Conservation (phyloP, 2,329 filamentous ascomycete species). For the Hypoxylon sp. region DNA sequence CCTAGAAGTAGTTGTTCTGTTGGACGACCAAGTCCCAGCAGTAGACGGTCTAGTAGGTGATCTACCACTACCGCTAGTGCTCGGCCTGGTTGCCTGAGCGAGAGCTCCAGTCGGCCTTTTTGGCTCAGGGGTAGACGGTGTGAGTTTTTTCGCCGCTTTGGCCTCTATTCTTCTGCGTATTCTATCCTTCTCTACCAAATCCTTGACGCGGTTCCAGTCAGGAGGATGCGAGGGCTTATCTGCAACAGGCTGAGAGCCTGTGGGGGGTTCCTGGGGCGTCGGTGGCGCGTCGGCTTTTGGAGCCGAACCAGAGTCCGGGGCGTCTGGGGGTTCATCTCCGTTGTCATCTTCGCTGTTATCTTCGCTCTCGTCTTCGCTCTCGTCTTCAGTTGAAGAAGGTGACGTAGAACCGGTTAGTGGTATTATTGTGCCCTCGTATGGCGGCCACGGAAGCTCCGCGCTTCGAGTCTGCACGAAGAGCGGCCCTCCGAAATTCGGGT, state of each 20-base stretch:
- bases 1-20: not conserved
- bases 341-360: not conserved
- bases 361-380: not conserved
- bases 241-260: too few species aligned
- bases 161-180: too few species aligned
- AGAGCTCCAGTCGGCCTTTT: too few species aligned
- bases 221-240: not conserved
- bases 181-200: not conserved
- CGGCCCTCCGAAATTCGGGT: conserved; percentile 26
- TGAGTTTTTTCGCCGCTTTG: not conserved
- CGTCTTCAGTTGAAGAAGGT: not conserved
- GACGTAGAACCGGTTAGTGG: conserved; percentile 5
- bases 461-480: not conserved
- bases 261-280: too few species aligned
- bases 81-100: not conserved
- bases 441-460: conserved; percentile 40
- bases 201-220: not conserved
- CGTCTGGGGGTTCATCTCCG: not conserved
- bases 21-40: not conserved
- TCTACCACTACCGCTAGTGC: not conserved
- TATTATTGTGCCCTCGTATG: conserved; percentile 29
- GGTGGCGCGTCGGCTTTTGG: too few species aligned
- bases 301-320: too few species aligned
- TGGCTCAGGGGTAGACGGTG: not conserved
- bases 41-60: not conserved